These are phyloP conservation scores for Pseudocercospora fijiensis DNA, from an alignment of 2,329 filamentous ascomycete species.

Conservation along the genomic window DNA sequence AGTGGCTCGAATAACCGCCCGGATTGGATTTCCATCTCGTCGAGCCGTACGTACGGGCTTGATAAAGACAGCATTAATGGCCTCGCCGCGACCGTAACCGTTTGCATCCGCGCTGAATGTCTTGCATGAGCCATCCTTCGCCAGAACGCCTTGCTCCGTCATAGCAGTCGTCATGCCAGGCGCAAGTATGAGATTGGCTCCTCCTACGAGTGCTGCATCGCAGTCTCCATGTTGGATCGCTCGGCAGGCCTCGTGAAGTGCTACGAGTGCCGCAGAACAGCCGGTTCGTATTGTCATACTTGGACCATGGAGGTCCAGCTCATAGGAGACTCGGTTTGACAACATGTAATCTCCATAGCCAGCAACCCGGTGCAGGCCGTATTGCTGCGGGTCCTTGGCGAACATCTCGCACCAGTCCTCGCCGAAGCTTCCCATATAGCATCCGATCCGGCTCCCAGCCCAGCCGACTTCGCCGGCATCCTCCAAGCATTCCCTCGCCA, in stretches of 20 bases:
- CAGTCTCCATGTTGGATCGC: constrained; percentile 22
- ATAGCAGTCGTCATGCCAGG: constrained; percentile 31
- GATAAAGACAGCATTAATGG: constrained; percentile 51
- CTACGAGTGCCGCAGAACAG: constrained; percentile 15
- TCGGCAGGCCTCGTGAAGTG: constrained; percentile 35
- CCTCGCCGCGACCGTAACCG: constrained; percentile 56
- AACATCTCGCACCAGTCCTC: constrained; percentile 17
- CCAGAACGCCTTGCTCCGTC: constrained; percentile 32
- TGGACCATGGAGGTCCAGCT: background rate
- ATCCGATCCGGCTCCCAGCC: constrained; percentile 10
- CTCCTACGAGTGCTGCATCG: constrained; percentile 28
- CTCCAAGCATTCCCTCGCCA: constrained; percentile 26
- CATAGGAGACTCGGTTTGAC: background rate
- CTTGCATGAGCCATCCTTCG: constrained; percentile 29
- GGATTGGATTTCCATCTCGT: constrained; percentile 17
- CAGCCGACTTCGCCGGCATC: constrained; percentile 12
- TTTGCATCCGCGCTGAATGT: constrained; percentile 43
- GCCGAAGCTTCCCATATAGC: constrained; percentile 16
- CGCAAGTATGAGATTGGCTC: constrained; percentile 30
- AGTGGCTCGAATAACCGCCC: constrained; percentile 16
- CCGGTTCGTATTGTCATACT: background rate
- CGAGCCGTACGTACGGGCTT: constrained; percentile 51
- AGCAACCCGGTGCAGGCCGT: background rate
- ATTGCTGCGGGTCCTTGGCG: background rate
- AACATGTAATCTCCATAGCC: background rate